Evolutionary conservation across 805 yeast species (phyloP).

Genomic region (Candida krabiensis): DNA sequence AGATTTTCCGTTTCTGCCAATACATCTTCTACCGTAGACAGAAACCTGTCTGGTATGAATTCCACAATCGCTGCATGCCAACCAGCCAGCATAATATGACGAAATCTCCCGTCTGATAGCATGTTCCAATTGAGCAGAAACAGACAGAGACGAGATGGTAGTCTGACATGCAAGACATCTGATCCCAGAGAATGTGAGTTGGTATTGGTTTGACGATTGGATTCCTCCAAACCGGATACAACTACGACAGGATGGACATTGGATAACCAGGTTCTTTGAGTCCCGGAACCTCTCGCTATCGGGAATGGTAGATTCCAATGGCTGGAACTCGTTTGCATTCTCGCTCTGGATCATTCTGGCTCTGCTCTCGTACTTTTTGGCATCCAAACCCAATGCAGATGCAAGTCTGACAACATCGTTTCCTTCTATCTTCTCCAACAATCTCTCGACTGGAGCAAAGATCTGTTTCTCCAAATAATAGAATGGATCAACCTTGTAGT

Average conservation of each 20-base stretch:
- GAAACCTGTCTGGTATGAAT: slow-evolving; percentile 78
- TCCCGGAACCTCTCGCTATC: slow-evolving; percentile 82
- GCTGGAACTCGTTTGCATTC: slow-evolving; percentile 50
- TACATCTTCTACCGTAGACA: slow-evolving; percentile 86
- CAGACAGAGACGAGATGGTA: slow-evolving; percentile 48
- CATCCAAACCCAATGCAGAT: slow-evolving; percentile 72
- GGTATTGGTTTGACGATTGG: slow-evolving; percentile 58
- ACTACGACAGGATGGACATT: slow-evolving; percentile 59
- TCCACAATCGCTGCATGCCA: slow-evolving; percentile 87
- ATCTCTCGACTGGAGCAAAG: slow-evolving; percentile 85
- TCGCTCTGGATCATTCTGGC: slow-evolving; percentile 39
- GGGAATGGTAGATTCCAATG: slow-evolving; percentile 76
- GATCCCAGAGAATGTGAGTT: slow-evolving; percentile 66
- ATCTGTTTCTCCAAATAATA: slow-evolving; percentile 88
- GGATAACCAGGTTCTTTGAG: slow-evolving; percentile 52
- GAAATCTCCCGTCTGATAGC: slow-evolving; percentile 69
- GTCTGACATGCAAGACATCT: slow-evolving; percentile 63
- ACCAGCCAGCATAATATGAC: slow-evolving; percentile 82
- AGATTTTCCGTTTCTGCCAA: slow-evolving; percentile 61
- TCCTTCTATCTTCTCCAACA: slow-evolving; percentile 83
- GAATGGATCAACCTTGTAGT: slow-evolving; percentile 66
- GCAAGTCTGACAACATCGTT: slow-evolving; percentile 80
- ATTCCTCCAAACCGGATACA: slow-evolving; percentile 75
- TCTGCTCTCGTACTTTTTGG: slow-evolving; percentile 54
- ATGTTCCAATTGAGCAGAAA: slow-evolving; percentile 75